A percentile compares a stretch with the other conserved stretches of the same genome.
Evolutionary conservation across 2,329 filamentous ascomycete species (phyloP).

Genomic region (Exophiala lecanii-corni): DNA sequence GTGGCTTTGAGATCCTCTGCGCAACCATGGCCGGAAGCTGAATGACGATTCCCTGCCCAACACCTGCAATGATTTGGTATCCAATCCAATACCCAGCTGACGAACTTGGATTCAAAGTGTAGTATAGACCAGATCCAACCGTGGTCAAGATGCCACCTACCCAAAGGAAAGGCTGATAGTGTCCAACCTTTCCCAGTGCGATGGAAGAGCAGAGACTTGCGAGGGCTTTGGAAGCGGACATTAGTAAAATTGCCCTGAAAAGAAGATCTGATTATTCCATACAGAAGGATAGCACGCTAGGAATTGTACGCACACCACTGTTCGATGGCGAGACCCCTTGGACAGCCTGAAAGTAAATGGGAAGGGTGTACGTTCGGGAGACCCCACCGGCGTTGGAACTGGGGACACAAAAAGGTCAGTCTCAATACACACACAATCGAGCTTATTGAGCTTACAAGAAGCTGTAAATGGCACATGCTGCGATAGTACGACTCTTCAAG

Average conservation of each 20-base stretch:
- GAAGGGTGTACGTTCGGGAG: conserved; percentile 21
- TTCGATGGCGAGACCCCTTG: conserved; percentile 24
- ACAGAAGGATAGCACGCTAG: conserved; percentile 3
- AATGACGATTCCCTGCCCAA: conserved; percentile 27
- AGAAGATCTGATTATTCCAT: conserved; percentile 18
- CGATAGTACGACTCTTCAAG: conserved; percentile 10
- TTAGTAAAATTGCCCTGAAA: conserved; percentile 19
- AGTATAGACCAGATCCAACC: conserved; percentile 27
- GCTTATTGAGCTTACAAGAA: too few species aligned
- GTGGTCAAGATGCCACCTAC: conserved; percentile 25
- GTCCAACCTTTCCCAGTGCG: conserved; percentile 27
- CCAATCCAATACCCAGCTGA: conserved; percentile 28
- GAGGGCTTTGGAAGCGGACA: too few species aligned
- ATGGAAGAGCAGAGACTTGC: too few species aligned
- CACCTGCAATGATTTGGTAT: conserved; percentile 30
- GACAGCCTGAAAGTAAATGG: conserved; percentile 27
- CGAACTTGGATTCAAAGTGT: conserved; percentile 4
- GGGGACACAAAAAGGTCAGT: conserved; percentile 6
- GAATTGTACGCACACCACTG: conserved; percentile 23
- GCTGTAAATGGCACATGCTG: conserved; percentile 20
- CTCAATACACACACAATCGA: too few species aligned
- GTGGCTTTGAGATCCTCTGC: too few species aligned
- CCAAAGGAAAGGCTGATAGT: conserved; percentile 33
- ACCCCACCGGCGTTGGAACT: conserved; percentile 12
- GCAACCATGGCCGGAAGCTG: conserved; percentile 24